Conservation (phyloP, 305 asterid species). For the Solanum aculeatissimum region DNA sequence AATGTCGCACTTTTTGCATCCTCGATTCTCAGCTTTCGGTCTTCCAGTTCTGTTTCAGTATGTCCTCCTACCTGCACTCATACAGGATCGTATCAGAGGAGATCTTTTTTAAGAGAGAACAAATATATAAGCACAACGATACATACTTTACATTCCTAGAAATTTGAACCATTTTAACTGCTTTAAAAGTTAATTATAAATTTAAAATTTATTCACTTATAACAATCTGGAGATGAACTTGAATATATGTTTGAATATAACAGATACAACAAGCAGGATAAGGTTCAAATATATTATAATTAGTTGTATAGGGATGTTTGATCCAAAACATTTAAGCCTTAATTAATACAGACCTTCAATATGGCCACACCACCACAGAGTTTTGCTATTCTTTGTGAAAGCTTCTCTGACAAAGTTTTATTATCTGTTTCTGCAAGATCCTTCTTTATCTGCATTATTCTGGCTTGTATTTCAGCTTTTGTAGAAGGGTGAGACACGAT, state of each 20-base stretch:
- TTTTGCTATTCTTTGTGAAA: slow-evolving; percentile 76
- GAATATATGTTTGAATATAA: neutral
- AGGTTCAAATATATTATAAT: neutral
- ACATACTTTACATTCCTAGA: neutral
- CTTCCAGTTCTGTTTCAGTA: slow-evolving; percentile 87
- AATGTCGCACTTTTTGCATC: slow-evolving; percentile 90
- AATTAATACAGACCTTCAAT: slow-evolving; percentile 31
- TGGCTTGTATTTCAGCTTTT: slow-evolving; percentile 87
- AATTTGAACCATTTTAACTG: neutral
- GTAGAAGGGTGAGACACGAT: slow-evolving; percentile 86
- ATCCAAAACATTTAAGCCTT: neutral
- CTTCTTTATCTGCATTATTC: slow-evolving; percentile 84
- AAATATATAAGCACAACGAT: neutral
- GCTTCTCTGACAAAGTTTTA: slow-evolving; percentile 55
- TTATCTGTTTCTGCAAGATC: slow-evolving; percentile 77
- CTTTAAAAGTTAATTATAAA: neutral
- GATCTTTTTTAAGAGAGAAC: neutral
- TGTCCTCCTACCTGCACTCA: slow-evolving; percentile 75
- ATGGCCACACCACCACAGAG: slow-evolving; percentile 82
- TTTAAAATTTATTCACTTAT: neutral
- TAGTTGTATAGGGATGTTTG: neutral
- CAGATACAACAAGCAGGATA: neutral
- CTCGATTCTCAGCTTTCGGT: slow-evolving; percentile 76
- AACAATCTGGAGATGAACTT: neutral
- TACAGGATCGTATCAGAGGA: neutral